phyloP scores from a whole-genome alignment of 2,329 filamentous ascomycete species.

The Paecilomyces sp. region DNA sequence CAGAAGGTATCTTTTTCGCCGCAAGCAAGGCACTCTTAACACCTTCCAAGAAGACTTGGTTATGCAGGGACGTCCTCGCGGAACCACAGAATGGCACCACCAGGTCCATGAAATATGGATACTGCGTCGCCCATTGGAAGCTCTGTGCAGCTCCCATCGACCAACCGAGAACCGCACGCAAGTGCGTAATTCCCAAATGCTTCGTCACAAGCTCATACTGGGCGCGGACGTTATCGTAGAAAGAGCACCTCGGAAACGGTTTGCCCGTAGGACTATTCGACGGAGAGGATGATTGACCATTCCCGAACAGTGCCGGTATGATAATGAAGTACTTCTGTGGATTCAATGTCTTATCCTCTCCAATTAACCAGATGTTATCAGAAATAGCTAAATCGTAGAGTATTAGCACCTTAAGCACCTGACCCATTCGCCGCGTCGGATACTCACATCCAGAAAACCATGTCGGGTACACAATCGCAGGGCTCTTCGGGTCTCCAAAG shows the following conservation, averaged over 20 bases:
- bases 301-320: slow-evolving; percentile 62
- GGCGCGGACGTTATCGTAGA: slow-evolving; percentile 64
- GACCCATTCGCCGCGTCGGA: not conserved
- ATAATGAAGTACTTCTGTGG: slow-evolving; percentile 62
- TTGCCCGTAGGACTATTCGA: slow-evolving; percentile 51
- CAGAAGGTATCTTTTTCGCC: slow-evolving; percentile 48
- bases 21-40: slow-evolving; percentile 55
- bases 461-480: slow-evolving; percentile 67
- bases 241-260: slow-evolving; percentile 56
- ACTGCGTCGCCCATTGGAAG: slow-evolving; percentile 58
- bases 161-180: slow-evolving; percentile 60
- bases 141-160: slow-evolving; percentile 64
- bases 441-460: slow-evolving; percentile 61
- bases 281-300: slow-evolving; percentile 61
- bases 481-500: slow-evolving; percentile 55
- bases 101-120: slow-evolving; percentile 59
- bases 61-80: slow-evolving; percentile 59
- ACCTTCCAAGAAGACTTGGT: slow-evolving; percentile 61
- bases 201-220: slow-evolving; percentile 61
- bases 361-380: slow-evolving; percentile 70
- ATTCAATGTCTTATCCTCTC: slow-evolving; percentile 56
- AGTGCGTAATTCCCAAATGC: slow-evolving; percentile 53
- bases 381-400: slow-evolving; percentile 43
- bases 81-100: slow-evolving; percentile 60
- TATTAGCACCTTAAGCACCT: slow-evolving; percentile 5